Percentiles rank a stretch among this genome's conserved stretches.
These are phyloP conservation scores for Ogataea hybrid DNA, from an alignment of 1,139 yeast genomes.

Conservation along the genomic window DNA sequence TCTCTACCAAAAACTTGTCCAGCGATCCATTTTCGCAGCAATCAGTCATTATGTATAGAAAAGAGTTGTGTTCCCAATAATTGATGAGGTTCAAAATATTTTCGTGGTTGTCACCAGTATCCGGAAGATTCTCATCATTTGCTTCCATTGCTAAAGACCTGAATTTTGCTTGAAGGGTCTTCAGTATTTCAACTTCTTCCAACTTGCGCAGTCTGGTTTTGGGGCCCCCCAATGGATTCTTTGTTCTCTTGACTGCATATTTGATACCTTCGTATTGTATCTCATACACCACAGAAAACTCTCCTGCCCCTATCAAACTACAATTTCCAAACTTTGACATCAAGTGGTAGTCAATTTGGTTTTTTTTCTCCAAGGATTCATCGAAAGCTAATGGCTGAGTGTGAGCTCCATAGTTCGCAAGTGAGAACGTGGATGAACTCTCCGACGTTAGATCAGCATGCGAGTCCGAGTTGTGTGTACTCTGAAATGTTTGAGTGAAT, in stretches of 20 bases:
- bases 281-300: conserved; percentile 84
- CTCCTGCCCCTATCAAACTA: conserved; percentile 75
- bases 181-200: conserved; percentile 57
- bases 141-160: conserved; percentile 1
- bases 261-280: conserved; percentile 62
- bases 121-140: conserved; percentile 18
- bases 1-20: conserved; percentile 74
- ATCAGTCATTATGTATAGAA: conserved; percentile 90
- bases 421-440: neutral
- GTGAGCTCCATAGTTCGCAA: neutral
- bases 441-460: no score
- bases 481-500: conserved; percentile 8
- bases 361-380: conserved; percentile 13
- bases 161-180: conserved; percentile 37
- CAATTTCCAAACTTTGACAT: conserved; percentile 69
- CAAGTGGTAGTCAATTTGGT: conserved; percentile 53
- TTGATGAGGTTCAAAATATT: conserved; percentile 76
- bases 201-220: conserved; percentile 48
- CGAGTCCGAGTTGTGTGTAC: no score
- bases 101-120: conserved; percentile 69
- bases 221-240: conserved; percentile 51
- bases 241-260: conserved; percentile 86
- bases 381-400: conserved; percentile 4
- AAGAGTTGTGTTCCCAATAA: conserved; percentile 79
- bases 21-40: conserved; percentile 93